phyloP scores from a whole-genome alignment of 1,284 basidiomycete species.

The Fomitopsis palustris region DNA sequence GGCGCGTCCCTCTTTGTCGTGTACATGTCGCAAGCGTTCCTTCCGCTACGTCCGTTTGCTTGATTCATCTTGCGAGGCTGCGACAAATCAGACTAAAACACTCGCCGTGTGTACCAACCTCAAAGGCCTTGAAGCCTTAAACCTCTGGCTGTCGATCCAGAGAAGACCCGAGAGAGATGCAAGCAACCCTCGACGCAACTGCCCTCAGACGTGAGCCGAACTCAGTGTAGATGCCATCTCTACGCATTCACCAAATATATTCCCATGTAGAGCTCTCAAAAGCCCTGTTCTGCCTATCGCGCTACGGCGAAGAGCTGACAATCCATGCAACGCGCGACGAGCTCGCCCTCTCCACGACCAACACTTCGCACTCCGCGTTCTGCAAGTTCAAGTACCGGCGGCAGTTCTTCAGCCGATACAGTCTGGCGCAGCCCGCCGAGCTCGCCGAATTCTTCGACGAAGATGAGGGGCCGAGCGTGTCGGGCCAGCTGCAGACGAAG shows the following conservation, averaged over 20 bases:
- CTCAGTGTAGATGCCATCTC: conserved; percentile 10
- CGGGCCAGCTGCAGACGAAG: conserved; percentile 66
- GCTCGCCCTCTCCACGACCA: conserved; percentile 67
- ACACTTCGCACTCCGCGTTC: conserved; percentile 75
- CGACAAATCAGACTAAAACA: too few relatives aligned
- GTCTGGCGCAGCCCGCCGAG: conserved; percentile 29
- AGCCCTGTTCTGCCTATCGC: conserved; percentile 69
- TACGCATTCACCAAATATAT: conserved; percentile 8
- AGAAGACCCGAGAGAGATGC: too few relatives aligned
- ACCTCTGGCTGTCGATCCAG: too few relatives aligned
- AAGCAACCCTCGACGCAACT: conserved; percentile 41
- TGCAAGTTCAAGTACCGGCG: conserved; percentile 70
- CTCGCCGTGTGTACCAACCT: too few relatives aligned
- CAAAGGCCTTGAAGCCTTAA: too few relatives aligned
- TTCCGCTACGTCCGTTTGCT: too few relatives aligned
- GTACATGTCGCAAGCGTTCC: too few relatives aligned
- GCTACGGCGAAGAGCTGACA: conserved; percentile 75
- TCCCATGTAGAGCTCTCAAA: conserved; percentile 64
- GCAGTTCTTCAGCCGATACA: conserved; percentile 69
- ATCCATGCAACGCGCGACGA: conserved; percentile 59
- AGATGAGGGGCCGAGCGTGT: conserved; percentile 22
- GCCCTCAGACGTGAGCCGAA: conserved; percentile 44
- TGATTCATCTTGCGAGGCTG: too few relatives aligned
- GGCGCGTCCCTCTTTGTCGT: too few relatives aligned
- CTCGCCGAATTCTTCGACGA: neutral